phyloP scores from a whole-genome alignment of 2,329 filamentous ascomycete genomes.

The Fusarium armeniacum region DNA sequence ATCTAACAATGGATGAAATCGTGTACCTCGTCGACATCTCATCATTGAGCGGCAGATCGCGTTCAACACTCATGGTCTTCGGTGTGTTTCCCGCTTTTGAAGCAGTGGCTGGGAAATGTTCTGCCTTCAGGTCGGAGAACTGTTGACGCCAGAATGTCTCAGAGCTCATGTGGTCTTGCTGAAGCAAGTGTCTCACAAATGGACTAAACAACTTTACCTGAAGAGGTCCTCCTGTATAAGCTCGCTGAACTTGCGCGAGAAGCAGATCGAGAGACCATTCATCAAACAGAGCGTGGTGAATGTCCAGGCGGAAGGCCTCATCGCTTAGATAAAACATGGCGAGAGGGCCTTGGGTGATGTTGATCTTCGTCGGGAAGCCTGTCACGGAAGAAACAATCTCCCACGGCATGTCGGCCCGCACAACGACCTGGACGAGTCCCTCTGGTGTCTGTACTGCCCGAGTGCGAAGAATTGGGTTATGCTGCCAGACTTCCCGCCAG shows the following conservation, averaged over 20 bases:
- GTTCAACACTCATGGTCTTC: neutral
- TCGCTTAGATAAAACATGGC: neutral
- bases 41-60: neutral
- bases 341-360: neutral
- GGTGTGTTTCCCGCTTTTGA: neutral
- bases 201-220: neutral
- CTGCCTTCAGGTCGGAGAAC: neutral
- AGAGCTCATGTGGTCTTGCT: fast-evolving
- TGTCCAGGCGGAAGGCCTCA: neutral
- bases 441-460: neutral
- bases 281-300: conserved; percentile 9
- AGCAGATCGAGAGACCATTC: conserved; percentile 9
- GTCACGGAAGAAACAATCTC: neutral
- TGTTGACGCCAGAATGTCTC: conserved; percentile 9
- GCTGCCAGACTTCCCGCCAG: neutral
- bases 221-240: neutral
- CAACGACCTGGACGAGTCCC: neutral
- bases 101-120: neutral
- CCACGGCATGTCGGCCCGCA: neutral
- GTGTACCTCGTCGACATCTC: neutral
- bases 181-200: neutral
- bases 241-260: neutral
- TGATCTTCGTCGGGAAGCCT: neutral
- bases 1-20: neutral
- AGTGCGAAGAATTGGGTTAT: conserved; percentile 7